Evolutionary conservation across 1,284 basidiomycete genomes (phyloP).

Genomic region (Tilletiaria anomala): DNA sequence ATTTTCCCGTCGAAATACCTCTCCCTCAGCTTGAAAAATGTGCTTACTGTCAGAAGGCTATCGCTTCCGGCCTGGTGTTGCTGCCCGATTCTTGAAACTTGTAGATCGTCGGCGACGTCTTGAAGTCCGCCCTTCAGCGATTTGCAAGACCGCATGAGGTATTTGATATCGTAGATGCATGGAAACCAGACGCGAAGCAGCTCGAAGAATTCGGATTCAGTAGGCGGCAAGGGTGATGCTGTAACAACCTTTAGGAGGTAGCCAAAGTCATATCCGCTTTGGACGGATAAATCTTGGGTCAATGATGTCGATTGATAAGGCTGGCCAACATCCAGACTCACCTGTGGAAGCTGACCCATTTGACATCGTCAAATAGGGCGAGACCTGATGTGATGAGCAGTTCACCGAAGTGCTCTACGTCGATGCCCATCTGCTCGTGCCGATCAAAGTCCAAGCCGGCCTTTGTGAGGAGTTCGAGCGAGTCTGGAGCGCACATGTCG

Average conservation of each 20-base stretch:
- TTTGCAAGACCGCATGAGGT: conserved; percentile 78
- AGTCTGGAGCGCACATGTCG: conserved; percentile 97
- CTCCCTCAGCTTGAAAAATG: conserved; percentile 90
- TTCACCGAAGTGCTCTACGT: conserved; percentile 90
- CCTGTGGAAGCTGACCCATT: conserved; percentile 98
- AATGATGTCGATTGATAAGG: background rate
- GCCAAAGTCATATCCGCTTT: conserved; percentile 94
- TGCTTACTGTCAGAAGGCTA: conserved; percentile 75
- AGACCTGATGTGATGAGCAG: conserved; percentile 89
- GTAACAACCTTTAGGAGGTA: conserved; percentile 94
- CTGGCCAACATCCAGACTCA: conserved; percentile 42
- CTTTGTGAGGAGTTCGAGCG: conserved; percentile 82
- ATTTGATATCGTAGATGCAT: conserved; percentile 93
- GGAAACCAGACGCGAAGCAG: conserved; percentile 87
- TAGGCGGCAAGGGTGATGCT: conserved; percentile 66
- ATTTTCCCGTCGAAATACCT: conserved; percentile 75
- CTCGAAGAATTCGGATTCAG: conserved; percentile 81
- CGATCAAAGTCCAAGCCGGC: conserved; percentile 91
- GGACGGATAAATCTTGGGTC: conserved; percentile 1
- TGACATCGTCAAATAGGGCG: conserved; percentile 74
- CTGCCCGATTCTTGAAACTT: conserved; percentile 72
- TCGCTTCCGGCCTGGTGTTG: conserved; percentile 95
- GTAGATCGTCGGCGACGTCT: conserved; percentile 86
- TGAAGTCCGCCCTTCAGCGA: conserved; percentile 83
- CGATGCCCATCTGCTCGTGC: conserved; percentile 80